A percentile compares a stretch with the other conserved stretches of the same genome.
phyloP scores from a whole-genome alignment of 306 rosid species.

The Cotoneaster glaucophyllus region DNA sequence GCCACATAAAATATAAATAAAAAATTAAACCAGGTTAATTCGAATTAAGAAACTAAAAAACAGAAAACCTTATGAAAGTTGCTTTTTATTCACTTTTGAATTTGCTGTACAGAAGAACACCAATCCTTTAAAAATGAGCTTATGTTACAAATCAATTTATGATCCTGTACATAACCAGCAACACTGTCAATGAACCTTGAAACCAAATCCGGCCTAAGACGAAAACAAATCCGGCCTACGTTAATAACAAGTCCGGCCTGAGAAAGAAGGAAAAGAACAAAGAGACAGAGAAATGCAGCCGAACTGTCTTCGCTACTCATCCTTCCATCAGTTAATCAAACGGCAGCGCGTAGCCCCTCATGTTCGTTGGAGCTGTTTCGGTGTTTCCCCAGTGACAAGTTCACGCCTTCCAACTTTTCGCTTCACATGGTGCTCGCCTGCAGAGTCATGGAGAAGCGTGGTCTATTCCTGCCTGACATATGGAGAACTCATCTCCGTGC shows the following conservation, averaged over 20 bases:
- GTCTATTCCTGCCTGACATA: constrained; percentile 48
- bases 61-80: background rate
- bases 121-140: constrained; percentile 1
- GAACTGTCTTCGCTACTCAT: background rate
- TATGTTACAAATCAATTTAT: background rate
- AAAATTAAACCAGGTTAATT: background rate
- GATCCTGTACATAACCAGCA: background rate
- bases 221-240: background rate
- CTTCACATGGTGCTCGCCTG: constrained; percentile 2
- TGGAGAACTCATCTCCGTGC: constrained; percentile 69
- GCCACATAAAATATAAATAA: background rate
- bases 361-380: no score
- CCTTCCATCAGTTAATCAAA: background rate
- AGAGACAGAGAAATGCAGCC: background rate
- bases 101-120: background rate
- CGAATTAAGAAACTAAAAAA: background rate
- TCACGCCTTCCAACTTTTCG: background rate
- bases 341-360: background rate
- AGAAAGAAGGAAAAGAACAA: background rate
- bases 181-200: background rate
- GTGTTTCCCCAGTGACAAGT: background rate
- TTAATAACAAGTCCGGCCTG: background rate
- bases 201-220: background rate
- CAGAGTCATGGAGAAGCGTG: constrained; percentile 4
- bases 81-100: constrained; percentile 1